Conservation (phyloP, 306 rosid genomes). For the Benincasa hispida region DNA sequence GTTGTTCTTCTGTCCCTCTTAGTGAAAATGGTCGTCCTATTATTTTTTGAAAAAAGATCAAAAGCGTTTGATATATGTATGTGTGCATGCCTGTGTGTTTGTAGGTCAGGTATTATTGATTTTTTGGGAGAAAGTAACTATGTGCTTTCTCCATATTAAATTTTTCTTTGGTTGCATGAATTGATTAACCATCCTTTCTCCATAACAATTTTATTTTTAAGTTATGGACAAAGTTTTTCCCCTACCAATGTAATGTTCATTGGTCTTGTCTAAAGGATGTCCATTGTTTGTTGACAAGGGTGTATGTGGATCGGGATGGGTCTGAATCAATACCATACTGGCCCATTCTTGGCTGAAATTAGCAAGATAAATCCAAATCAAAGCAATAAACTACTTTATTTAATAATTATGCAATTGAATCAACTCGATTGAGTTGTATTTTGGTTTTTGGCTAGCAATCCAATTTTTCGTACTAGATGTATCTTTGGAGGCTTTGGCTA, state of each 20-base stretch:
- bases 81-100: background rate
- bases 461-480: background rate
- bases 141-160: background rate
- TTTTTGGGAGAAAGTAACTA: background rate
- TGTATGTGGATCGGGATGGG: background rate
- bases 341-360: background rate
- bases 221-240: background rate
- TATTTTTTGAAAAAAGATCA: background rate
- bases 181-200: background rate
- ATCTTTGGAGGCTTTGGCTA: background rate
- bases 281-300: background rate
- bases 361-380: too few species aligned
- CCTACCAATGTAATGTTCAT: background rate
- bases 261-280: background rate
- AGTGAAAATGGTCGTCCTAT: background rate
- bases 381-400: too few species aligned
- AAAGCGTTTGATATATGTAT: background rate
- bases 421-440: background rate
- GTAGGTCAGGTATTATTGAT: background rate
- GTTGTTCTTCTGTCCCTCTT: background rate
- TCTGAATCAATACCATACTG: background rate
- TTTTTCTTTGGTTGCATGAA: background rate
- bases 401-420: background rate
- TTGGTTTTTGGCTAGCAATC: background rate
- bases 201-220: background rate